phyloP scores from a whole-genome alignment of 2,329 filamentous ascomycete genomes.

The Neopestalotiopsis clavispora region DNA sequence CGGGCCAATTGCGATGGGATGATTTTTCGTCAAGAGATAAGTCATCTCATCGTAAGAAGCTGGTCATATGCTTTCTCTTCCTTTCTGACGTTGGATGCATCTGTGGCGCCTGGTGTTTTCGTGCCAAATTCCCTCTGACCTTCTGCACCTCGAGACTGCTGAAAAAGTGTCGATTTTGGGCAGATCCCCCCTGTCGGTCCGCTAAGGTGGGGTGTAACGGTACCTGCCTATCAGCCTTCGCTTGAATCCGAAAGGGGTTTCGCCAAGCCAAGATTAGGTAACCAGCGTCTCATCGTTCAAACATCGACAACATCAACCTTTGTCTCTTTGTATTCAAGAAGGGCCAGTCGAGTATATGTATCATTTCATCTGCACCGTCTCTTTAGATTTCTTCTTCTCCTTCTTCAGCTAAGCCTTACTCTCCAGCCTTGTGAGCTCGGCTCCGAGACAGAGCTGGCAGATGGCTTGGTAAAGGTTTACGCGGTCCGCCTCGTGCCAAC shows the following conservation, averaged over 20 bases:
- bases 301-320: not conserved
- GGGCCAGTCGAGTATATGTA: not conserved
- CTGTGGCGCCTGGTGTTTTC: too few relatives aligned
- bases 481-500: not conserved
- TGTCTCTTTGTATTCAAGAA: not conserved
- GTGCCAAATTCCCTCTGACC: too few relatives aligned
- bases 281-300: not conserved
- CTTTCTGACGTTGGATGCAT: too few relatives aligned
- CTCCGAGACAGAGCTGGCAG: not conserved
- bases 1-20: not conserved
- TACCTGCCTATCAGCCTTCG: too few relatives aligned
- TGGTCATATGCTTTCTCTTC: too few relatives aligned
- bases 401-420: not conserved
- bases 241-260: not conserved
- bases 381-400: not conserved
- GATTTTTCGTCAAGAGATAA: not conserved
- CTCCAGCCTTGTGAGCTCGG: not conserved
- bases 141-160: too few relatives aligned
- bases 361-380: not conserved
- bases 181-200: too few relatives aligned
- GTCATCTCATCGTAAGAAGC: not conserved
- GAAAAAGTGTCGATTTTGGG: too few relatives aligned
- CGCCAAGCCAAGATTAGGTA: not conserved
- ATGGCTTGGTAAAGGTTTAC: not conserved
- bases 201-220: too few relatives aligned